Evolutionary conservation across 352 stramenopile species (phyloP), one percentile per base, ranked within the genome.

Genomic region (Aphanomyces cochlioides): DNA sequence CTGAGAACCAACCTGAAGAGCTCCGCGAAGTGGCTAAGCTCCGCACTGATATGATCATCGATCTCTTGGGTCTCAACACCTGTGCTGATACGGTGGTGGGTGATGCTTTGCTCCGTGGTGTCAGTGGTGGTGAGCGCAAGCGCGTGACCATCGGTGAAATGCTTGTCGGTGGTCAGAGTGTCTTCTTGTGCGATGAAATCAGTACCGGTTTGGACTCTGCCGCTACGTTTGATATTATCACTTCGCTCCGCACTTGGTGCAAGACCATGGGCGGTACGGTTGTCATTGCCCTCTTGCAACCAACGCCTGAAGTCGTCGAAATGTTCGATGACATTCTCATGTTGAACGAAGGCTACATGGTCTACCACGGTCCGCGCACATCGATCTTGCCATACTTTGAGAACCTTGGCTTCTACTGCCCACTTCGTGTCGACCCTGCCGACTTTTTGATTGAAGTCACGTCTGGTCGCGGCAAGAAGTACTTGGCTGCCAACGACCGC

Each of bases 271-370:
- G 47, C 54, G 88, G 63, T 45, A 78, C 79, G 7, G 63, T 73
- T 41, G 68, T 82, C 13, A 66, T 84, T 43, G 80, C 81, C 3
- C 64, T 90, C 40, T 70, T 89, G 3, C 84, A 92, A 50, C 84
- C 68, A 74, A 88, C 82, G 38, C 95, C 96, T 0, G 96, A 98
- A 76, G 93, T 97, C 2, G 92, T 97, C 15, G 88, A 91, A 54
- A 76, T 97, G 37, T 99, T 99, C 74, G 96, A 99, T 74, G 85
- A 98, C 67, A 83, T 98, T 12, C 79, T 98, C 36, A 82, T 99
- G 71, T 69, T 99, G 34, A 90, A 96, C 72, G 85, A 97, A 67
- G 96, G 96, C 5, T 78, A 90, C 60, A 73, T 98, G 58, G 85
- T 98, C 19, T 99, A 97, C 75, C 91, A 97, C 56, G 96, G 95